Evolutionary conservation across 495 filamentous ascomycete genomes (phyloP).

Genomic region (Neurospora sp.): DNA sequence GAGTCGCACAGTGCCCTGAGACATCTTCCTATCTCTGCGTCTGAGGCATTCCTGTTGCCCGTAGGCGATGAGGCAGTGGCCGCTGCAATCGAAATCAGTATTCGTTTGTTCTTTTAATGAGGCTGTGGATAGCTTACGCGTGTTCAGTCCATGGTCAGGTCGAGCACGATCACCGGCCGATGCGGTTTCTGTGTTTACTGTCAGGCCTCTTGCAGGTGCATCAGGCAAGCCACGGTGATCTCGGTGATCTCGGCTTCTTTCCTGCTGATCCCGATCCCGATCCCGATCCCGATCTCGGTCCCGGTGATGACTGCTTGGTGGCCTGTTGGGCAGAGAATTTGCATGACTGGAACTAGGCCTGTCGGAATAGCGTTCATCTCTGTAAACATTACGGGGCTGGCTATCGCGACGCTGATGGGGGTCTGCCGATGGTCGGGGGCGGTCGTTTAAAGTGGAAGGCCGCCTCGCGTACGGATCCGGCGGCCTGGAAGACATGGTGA

Average conservation of each 20-base stretch:
- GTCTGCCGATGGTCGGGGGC: constrained; percentile 3
- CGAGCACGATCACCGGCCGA: background rate
- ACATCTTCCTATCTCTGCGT: background rate
- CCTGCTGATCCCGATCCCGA: background rate
- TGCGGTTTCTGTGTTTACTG: background rate
- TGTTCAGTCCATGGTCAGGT: background rate
- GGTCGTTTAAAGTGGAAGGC: constrained; percentile 10
- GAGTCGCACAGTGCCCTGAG: background rate
- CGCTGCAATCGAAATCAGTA: background rate
- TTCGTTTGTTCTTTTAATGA: background rate
- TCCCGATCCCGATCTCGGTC: background rate
- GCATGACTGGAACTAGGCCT: background rate
- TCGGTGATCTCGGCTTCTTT: background rate
- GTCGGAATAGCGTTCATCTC: constrained; percentile 2
- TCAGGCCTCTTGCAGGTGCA: background rate
- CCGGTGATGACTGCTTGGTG: background rate
- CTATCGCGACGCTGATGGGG: constrained; percentile 7
- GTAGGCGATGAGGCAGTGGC: background rate
- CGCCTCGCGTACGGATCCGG: constrained; percentile 12
- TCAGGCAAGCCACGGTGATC: background rate
- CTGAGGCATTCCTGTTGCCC: background rate
- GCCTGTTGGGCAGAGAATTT: background rate
- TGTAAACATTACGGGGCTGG: background rate
- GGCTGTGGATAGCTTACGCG: background rate
- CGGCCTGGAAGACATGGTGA: constrained; percentile 14